Conservation (phyloP, 352 stramenopile genomes). For the Pythium dissotocum region DNA sequence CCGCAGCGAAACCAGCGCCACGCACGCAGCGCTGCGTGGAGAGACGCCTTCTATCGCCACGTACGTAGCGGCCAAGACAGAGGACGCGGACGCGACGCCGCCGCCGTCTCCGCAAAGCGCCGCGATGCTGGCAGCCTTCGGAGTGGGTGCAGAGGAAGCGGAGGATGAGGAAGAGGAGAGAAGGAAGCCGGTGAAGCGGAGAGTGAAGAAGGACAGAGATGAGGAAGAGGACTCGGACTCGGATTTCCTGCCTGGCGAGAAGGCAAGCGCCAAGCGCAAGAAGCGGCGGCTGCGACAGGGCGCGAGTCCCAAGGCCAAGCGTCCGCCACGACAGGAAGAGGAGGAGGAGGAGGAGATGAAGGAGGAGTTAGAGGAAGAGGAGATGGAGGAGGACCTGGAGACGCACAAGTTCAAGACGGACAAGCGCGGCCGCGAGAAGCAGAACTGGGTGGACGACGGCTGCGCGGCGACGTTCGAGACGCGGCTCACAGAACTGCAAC, state of each 20-base stretch:
- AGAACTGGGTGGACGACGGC: slow-evolving; percentile 35
- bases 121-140: slow-evolving; percentile 22
- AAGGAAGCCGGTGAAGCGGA: not conserved
- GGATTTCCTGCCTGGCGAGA: slow-evolving; percentile 17
- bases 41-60: not conserved
- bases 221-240: slow-evolving; percentile 13
- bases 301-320: not conserved
- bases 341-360: slow-evolving; percentile 8
- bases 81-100: slow-evolving; percentile 20
- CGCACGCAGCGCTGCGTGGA: slow-evolving; percentile 21
- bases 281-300: slow-evolving; percentile 27
- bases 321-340: no score
- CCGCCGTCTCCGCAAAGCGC: slow-evolving; percentile 29
- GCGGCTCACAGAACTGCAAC: slow-evolving; percentile 18
- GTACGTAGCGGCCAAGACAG: slow-evolving; percentile 7
- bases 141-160: slow-evolving; percentile 11
- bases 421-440: slow-evolving; percentile 18
- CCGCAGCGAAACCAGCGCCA: slow-evolving; percentile 29
- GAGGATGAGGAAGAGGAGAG: slow-evolving; percentile 9
- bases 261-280: slow-evolving; percentile 15
- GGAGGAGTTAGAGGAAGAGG: slow-evolving; percentile 5
- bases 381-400: not conserved
- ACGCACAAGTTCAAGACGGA: slow-evolving; percentile 14
- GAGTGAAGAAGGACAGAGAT: not conserved
- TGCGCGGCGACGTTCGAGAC: slow-evolving; percentile 25